Base-by-base conservation (phyloP, 768 basidiomycete genomes). In the Leccinum sublutescens region DNA sequence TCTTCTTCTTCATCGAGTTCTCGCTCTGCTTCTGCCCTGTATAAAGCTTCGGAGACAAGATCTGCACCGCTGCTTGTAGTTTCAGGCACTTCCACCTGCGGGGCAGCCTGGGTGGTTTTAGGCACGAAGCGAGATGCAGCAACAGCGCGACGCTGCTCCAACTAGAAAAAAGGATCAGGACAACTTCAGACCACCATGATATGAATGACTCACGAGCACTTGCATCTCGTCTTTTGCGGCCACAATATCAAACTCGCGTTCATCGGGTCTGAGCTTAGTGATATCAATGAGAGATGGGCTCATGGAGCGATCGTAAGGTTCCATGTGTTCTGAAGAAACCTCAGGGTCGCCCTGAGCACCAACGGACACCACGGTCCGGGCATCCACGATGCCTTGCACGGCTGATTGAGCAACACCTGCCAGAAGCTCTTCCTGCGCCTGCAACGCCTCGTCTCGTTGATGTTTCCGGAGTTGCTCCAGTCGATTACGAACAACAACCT, bases 1-100 rank as follows among this genome's bases (percentile, higher is more conserved):
- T 97, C 95, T 70, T 98, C 95, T 72, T 97, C 95, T 65, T 96
- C 94, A 64, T 98, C 96, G 58, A 98, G 80, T 56, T 97, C 93
- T 63, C 87, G 87, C 71, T 94, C 93, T 8, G 92, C 93, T 72
- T 95, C 94, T 1, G 90, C 93, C 65, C 91, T 85, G 67, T 95
- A 95, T 54, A 95, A 74, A 11, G 93, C 91, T 69, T 98, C 95
- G 4, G 94, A 91, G 50, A 88, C 93, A 54, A 95, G 79, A 69
- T 93, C 91, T 15, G 84, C 82, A 54, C 82, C 81, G 64, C 80
- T 88, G 64, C 80, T 88, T 56, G 82, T 78, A 64, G 69, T 76
- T 70, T 89, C 86, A 54, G 83, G 81, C 17, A 74, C 76, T 54
- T 82, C 80, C 9, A 75, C 75, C 66, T 90, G 88, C 2, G 81